A percentile compares a stretch with the other conserved stretches of the same genome.
These are phyloP conservation scores for Wallacemonas sp. DNA, from an alignment of 208 protist genomes.

Conservation along the genomic window DNA sequence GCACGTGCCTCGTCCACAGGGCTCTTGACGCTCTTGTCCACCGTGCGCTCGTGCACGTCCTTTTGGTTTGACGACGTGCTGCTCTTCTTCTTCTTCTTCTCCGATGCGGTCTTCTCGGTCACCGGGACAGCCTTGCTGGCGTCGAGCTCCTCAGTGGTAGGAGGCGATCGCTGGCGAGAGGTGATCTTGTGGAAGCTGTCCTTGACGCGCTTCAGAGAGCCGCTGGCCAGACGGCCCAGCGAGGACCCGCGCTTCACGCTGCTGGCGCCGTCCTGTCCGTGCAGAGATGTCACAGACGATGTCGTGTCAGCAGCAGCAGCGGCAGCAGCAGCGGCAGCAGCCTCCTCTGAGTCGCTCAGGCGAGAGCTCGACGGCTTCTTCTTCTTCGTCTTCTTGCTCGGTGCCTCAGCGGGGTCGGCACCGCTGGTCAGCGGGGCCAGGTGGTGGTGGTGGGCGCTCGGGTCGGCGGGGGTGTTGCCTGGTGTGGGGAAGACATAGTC, in stretches of 20 bases:
- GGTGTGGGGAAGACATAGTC: background rate
- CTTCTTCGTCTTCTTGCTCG: too few species aligned
- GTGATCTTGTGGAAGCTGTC: constrained; percentile 7
- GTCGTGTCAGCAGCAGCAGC: too few species aligned
- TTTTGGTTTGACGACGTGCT: too few species aligned
- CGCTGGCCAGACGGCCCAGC: constrained; percentile 1
- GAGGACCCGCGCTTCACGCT: background rate
- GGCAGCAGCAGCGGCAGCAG: background rate
- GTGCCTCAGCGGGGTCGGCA: too few species aligned
- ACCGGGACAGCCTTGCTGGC: too few species aligned
- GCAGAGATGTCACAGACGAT: background rate
- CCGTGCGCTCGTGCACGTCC: too few species aligned
- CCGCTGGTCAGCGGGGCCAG: constrained; percentile 5
- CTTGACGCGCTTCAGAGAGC: constrained; percentile 5
- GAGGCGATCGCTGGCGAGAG: background rate
- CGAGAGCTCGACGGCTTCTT: too few species aligned
- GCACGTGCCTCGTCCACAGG: too few species aligned
- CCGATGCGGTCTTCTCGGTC: too few species aligned
- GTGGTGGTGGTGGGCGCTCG: background rate
- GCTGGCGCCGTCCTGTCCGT: background rate
- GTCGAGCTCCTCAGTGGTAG: background rate
- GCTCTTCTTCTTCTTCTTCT: background rate
- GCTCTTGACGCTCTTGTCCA: background rate
- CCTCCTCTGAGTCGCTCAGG: too few species aligned
- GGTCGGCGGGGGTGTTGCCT: background rate